Evolutionary conservation across 192 early-diverging fungal species (phyloP).

Genomic region (Backusella psychrophila): DNA sequence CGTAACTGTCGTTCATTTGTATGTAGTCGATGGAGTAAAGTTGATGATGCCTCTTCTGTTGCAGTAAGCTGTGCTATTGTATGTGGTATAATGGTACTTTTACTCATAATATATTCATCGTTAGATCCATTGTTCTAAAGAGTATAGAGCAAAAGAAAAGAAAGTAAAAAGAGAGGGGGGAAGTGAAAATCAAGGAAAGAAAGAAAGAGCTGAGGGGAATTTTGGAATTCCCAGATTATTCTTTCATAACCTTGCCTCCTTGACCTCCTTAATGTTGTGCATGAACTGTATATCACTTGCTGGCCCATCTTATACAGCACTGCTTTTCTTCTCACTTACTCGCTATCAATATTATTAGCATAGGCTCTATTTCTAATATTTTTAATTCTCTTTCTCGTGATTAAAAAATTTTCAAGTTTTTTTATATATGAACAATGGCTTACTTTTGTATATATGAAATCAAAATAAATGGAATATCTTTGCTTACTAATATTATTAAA

Average conservation of each 20-base stretch:
- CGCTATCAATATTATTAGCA: neutral
- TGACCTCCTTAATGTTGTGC: neutral
- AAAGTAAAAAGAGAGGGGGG: neutral
- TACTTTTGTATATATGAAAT: neutral
- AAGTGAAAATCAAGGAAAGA: neutral
- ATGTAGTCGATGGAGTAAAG: slow-evolving; percentile 15
- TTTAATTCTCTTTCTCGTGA: neutral
- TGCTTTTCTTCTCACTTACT: neutral
- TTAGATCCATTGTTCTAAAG: slow-evolving; percentile 1
- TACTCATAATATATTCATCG: slow-evolving; percentile 4
- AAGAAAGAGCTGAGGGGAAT: neutral
- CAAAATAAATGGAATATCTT: neutral
- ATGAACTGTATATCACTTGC: neutral
- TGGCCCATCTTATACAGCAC: neutral
- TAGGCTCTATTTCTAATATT: neutral
- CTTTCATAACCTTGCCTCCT: neutral
- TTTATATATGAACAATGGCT: too few species aligned
- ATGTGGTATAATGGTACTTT: slow-evolving; percentile 9
- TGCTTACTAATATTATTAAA: neutral
- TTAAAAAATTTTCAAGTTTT: neutral
- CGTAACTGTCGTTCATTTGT: slow-evolving; percentile 11
- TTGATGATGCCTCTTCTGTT: slow-evolving; percentile 1
- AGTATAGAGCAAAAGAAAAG: neutral
- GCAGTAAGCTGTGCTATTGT: neutral
- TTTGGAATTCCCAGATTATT: slow-evolving; percentile 7